Evolutionary conservation across 345 rosid species (phyloP), one percentile per base, ranked within the genome.

Genomic region (Jatropha curcas): DNA sequence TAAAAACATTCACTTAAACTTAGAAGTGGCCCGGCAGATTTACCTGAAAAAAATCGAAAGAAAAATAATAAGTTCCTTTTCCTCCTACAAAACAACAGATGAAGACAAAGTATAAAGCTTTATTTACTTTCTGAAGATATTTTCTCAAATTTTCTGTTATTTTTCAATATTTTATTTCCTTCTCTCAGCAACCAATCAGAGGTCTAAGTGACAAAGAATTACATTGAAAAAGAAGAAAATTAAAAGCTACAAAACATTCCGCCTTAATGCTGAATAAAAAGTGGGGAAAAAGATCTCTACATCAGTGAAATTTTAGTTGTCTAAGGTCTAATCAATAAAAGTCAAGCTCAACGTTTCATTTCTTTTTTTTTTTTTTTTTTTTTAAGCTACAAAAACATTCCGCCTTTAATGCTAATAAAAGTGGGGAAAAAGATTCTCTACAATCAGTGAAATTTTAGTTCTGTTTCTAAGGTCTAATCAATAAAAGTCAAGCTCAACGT

Each of bases 41-140:
- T 43, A 27, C 70, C 75, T 28, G 60, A 59, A 76, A 67, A 4
- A 65, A 60, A n/a, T n/a, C n/a, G 63, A 46, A 75, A 64, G 60
- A 12, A n/a, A 67, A 20, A 31, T n/a, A n/a, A n/a, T n/a, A 68
- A 33, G 51, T 58, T n/a, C 51, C 22, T 17, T 20, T 50, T 50
- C 62, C 9, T 50, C 56, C n/a, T 12, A 14, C 39, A 28, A 33
- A 62, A 31, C 12, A 71, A 30, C 20, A 14, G 14, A 37, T 14
- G 5, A 56, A 7, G 17, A 2, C 17, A 6, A 25, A 14, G n/a
- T 4, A 56, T 10, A 34, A 22, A 60, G 14, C 24, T 64, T 24
- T 39, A 4, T 24, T n/a, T 52, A 28, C 43, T 67, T 28, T 67
- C 39, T 20, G 39, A 51, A 35, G 22, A 27, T 24, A 60, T 20